phyloP scores from a whole-genome alignment of 2,329 filamentous ascomycete genomes.

The Scytalidium sp. region DNA sequence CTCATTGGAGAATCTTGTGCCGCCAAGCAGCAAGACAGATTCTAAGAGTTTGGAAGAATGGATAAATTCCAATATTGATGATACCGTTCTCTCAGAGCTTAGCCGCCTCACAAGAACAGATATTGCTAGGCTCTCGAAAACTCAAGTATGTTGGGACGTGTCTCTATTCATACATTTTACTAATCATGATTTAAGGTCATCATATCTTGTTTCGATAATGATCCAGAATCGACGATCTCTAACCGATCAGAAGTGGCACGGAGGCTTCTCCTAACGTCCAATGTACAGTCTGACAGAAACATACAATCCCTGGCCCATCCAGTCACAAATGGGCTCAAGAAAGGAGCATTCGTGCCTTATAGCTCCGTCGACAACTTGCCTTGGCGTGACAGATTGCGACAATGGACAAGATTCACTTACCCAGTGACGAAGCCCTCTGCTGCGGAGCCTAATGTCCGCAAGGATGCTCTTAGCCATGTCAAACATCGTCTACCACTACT shows the following conservation, averaged over 20 bases:
- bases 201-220: conserved; percentile 11
- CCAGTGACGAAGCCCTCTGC: conserved; percentile 12
- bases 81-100: conserved; percentile 14
- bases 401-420: conserved; percentile 25
- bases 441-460: background rate
- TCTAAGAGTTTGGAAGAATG: conserved; percentile 4
- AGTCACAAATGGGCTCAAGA: background rate
- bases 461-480: background rate
- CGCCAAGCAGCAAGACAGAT: background rate
- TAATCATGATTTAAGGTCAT: conserved; percentile 9
- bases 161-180: background rate
- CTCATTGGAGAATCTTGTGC: conserved; percentile 14
- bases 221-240: conserved; percentile 7
- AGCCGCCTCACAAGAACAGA: conserved; percentile 22
- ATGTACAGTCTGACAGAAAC: conserved; percentile 10
- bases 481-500: background rate
- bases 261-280: conserved; percentile 21
- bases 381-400: conserved; percentile 24
- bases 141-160: background rate
- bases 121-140: conserved; percentile 10
- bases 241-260: conserved; percentile 17
- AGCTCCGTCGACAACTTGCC: conserved; percentile 13
- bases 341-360: conserved; percentile 17
- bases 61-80: conserved; percentile 9
- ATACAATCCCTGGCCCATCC: conserved; percentile 13